phyloP scores from a whole-genome alignment of 2,329 filamentous ascomycete genomes.

The Nemania abortiva region DNA sequence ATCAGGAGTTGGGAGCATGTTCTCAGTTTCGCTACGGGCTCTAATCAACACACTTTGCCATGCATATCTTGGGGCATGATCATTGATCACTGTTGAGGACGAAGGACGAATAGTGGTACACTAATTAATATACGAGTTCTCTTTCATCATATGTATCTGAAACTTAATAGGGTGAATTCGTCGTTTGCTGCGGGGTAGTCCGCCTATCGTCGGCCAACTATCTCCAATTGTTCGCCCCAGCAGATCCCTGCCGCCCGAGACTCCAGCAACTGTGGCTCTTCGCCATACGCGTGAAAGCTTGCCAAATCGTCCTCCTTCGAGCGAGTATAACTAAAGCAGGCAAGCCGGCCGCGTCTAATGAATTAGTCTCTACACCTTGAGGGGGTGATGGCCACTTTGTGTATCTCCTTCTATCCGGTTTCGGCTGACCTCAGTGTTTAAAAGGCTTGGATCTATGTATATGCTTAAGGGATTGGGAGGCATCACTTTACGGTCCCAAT shows the following conservation, averaged over 20 bases:
- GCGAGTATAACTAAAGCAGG: background rate
- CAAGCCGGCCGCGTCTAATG: background rate
- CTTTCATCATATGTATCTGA: background rate
- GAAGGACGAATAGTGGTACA: background rate
- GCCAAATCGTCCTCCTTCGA: background rate
- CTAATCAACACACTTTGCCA: slow-evolving; percentile 48
- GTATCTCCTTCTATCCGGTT: background rate
- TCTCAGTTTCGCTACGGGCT: slow-evolving; percentile 46
- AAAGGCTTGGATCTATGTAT: background rate
- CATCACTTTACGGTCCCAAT: background rate
- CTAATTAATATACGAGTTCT: background rate
- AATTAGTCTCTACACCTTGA: background rate
- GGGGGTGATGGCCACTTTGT: background rate
- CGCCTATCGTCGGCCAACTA: slow-evolving; percentile 9
- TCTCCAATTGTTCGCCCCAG: background rate
- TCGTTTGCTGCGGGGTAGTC: slow-evolving; percentile 27
- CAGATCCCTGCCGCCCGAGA: background rate
- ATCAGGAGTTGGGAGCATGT: slow-evolving; percentile 47
- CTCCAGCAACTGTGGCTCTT: background rate
- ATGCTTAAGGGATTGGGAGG: background rate
- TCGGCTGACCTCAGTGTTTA: background rate
- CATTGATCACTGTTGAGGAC: background rate
- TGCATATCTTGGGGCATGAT: slow-evolving; percentile 16
- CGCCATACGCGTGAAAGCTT: background rate
- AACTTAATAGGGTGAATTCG: background rate